Percentiles rank a stretch among this genome's conserved stretches.
Evolutionary conservation across 2,329 filamentous ascomycete species (phyloP).

Genomic region (Trichoderma sp.): DNA sequence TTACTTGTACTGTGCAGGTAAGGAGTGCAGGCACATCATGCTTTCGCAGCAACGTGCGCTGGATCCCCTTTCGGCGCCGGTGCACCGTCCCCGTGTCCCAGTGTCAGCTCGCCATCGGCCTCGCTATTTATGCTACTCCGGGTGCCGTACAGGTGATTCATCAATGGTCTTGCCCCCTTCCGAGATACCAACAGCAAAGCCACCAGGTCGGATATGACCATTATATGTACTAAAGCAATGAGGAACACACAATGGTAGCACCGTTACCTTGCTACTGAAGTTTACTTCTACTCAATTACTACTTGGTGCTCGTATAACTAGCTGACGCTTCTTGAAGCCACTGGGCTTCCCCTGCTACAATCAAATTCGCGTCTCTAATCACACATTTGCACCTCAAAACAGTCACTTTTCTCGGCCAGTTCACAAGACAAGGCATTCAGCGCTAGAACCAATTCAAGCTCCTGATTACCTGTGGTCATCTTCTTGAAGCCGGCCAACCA

Average conservation of each 20-base stretch:
- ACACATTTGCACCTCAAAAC: not conserved
- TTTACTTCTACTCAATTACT: not conserved
- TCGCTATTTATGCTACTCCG: conserved; percentile 1
- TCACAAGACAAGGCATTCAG: not conserved
- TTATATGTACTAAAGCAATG: not conserved
- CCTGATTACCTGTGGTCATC: not conserved
- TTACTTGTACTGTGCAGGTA: not conserved
- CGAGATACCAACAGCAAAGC: not conserved
- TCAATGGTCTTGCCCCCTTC: not conserved
- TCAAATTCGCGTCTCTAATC: not conserved
- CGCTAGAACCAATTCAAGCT: not conserved
- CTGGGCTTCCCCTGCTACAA: not conserved
- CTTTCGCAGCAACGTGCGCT: not conserved
- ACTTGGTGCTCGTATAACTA: not conserved
- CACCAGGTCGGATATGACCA: not conserved
- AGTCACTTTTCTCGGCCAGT: not conserved
- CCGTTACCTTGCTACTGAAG: not conserved
- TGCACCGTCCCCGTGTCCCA: not conserved
- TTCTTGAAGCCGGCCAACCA: not conserved
- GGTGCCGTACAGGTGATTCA: not conserved
- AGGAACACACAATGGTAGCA: not conserved
- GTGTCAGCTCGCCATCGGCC: not conserved
- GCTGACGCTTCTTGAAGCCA: not conserved
- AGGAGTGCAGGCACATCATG: not conserved
- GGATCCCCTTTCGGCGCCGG: not conserved